phyloP scores from a whole-genome alignment of 2,329 filamentous ascomycete genomes.

The Trichoderma arundinaceum region DNA sequence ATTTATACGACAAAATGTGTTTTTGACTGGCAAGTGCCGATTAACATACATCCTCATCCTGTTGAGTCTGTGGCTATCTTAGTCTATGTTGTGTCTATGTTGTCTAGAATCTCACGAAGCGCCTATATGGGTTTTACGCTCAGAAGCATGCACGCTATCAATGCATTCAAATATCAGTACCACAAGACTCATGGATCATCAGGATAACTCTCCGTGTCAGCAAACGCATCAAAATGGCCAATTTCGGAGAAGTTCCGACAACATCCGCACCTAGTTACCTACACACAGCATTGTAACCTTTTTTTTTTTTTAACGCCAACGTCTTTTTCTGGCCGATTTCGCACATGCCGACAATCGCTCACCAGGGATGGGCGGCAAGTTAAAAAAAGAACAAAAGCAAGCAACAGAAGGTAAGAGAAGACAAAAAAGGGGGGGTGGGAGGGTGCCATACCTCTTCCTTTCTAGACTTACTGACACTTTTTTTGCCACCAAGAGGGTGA shows the following conservation, averaged over 20 bases:
- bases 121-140: too few species aligned
- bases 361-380: neutral
- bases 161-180: too few species aligned
- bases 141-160: too few species aligned
- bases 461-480: neutral
- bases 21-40: neutral
- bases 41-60: neutral
- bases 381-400: neutral
- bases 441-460: neutral
- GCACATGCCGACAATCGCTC: slow-evolving; percentile 7
- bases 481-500: neutral
- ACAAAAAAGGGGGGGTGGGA: neutral
- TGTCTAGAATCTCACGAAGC: neutral
- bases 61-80: neutral
- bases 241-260: slow-evolving; percentile 28
- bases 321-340: neutral
- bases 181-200: neutral
- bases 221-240: neutral
- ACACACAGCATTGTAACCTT: neutral
- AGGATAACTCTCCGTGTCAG: neutral
- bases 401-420: neutral
- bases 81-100: too few species aligned
- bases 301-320: too few species aligned
- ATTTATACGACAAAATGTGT: neutral
- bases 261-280: neutral